Evolutionary conservation across 1,139 yeast species (phyloP).

Genomic region (Hyphopichia fennica): DNA sequence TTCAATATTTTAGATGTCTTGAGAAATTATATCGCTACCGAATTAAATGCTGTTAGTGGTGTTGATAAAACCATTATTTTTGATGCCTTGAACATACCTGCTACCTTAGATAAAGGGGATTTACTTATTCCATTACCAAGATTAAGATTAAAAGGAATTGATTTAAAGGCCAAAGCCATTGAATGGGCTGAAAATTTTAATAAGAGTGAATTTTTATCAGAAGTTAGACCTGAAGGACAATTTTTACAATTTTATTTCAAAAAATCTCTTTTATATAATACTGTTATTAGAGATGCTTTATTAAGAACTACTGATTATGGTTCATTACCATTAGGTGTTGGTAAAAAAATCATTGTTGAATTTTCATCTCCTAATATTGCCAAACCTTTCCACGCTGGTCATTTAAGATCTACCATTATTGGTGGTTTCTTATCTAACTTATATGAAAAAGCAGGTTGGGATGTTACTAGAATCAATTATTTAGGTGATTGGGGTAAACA

Average conservation of each 20-base stretch:
- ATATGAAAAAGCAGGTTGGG: slow-evolving; percentile 88
- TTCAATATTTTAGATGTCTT: slow-evolving; percentile 76
- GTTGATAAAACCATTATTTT: slow-evolving; percentile 70
- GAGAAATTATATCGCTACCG: slow-evolving; percentile 85
- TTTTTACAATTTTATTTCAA: slow-evolving; percentile 88
- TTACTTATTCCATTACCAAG: slow-evolving; percentile 91
- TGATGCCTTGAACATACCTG: slow-evolving; percentile 88
- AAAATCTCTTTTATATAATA: slow-evolving; percentile 60
- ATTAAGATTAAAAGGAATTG: slow-evolving; percentile 82
- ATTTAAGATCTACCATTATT: slow-evolving; percentile 93
- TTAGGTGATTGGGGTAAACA: slow-evolving; percentile 99
- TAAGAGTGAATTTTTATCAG: slow-evolving; percentile 63
- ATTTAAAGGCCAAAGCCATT: slow-evolving; percentile 79
- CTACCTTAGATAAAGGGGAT: slow-evolving; percentile 88
- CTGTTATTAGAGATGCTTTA: slow-evolving; percentile 73
- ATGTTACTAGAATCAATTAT: slow-evolving; percentile 87
- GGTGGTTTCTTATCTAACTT: slow-evolving; percentile 95
- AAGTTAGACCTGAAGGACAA: slow-evolving; percentile 83
- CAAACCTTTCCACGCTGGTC: slow-evolving; percentile 99
- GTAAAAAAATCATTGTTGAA: slow-evolving; percentile 77
- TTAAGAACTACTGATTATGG: slow-evolving; percentile 67
- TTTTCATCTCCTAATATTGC: slow-evolving; percentile 98
- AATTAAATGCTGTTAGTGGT: slow-evolving; percentile 69
- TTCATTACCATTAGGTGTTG: slow-evolving; percentile 68
- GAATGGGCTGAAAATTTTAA: slow-evolving; percentile 78